Evolutionary conservation across 805 yeast species (phyloP).

Genomic region (Sporopachydermia quercuum): DNA sequence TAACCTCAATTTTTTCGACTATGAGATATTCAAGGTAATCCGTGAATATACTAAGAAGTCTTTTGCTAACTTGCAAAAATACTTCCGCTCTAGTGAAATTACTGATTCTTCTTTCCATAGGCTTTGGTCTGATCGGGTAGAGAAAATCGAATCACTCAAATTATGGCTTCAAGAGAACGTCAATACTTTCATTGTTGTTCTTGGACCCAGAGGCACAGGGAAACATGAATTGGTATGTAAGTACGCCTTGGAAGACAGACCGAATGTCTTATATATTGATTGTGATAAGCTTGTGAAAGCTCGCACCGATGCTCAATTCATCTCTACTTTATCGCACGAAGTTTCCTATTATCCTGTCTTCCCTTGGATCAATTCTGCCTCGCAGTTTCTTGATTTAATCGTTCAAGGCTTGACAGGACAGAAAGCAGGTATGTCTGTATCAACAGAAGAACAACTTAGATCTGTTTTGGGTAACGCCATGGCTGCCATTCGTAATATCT

Average conservation of each 20-base stretch:
- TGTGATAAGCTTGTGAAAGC: constrained; percentile 66
- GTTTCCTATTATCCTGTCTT: constrained; percentile 89
- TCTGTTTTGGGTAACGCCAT: constrained; percentile 61
- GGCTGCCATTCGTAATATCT: constrained; percentile 58
- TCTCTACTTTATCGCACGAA: constrained; percentile 55
- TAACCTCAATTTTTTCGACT: constrained; percentile 21
- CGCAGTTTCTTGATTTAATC: constrained; percentile 68
- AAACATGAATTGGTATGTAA: constrained; percentile 65
- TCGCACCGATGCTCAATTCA: constrained; percentile 54
- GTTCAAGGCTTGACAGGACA: constrained; percentile 90
- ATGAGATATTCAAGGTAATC: constrained; percentile 3
- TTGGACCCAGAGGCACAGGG: constrained; percentile 95
- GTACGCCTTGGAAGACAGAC: constrained; percentile 44
- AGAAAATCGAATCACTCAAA: constrained; percentile 50
- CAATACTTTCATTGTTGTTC: constrained; percentile 78
- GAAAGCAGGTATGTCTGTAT: constrained; percentile 77
- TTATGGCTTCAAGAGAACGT: constrained; percentile 79
- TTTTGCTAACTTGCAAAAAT: constrained; percentile 21
- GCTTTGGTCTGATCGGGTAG: constrained; percentile 61
- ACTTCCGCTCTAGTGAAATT: constrained; percentile 19
- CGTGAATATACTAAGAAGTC: constrained; percentile 16
- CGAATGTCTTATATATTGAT: constrained; percentile 54
- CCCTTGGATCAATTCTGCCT: constrained; percentile 76
- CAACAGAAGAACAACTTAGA: constrained; percentile 68
- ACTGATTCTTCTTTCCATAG: constrained; percentile 14